Base-by-base conservation (phyloP, 208 protist genomes). In the Acanthamoeba triangularis region DNA sequence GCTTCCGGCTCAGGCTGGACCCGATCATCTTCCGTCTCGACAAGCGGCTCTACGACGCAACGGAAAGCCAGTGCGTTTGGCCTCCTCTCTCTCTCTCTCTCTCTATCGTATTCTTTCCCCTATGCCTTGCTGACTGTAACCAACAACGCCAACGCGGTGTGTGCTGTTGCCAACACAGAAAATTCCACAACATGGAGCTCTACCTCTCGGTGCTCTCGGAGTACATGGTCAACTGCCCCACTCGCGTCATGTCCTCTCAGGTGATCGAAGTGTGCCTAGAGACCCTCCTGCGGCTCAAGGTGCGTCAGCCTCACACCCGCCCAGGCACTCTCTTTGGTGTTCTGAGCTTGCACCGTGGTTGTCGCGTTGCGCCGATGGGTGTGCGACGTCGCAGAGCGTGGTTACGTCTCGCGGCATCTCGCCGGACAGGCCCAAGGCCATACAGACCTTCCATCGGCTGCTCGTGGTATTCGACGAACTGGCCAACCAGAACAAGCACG, bases 241-340 rank as follows among this genome's bases (percentile, higher is more conserved):
- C 88, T 47, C 88, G 88, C 44, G 88, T 93, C 33, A 93, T 93
- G 88, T 69, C 88, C 1, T 93, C 88, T 28, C 88, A 93, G 63
- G 69, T 78, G 69, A 25, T 93, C 33, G 88, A 93, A 14, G 88
- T 93, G 28, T 93, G 88, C 63, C 35, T 93, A 7, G 88, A 93
- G 25, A 93, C 88, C 18, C 61, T 93, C 7, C 35, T 93, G 47
- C 88, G 52, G 10, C n/a, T 93, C 65, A 93, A 78, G 33, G 61
- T 78, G 37, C 20, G 69, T 3, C 37, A 41, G 37, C 3, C 37
- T 41, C 37, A 4, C 37, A 11, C 23, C 20, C 37, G 1, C 56
- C 44, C 59, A 2, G 0, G 14, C 16, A n/a, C 25, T 23, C 59
- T 54, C 13, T 54, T 54, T 54, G 49, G 7, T 8, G 7, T 10